Conservation (phyloP, 225 moss, liverwort and hornwort species). For the Rhytidiadelphus loreus region DNA sequence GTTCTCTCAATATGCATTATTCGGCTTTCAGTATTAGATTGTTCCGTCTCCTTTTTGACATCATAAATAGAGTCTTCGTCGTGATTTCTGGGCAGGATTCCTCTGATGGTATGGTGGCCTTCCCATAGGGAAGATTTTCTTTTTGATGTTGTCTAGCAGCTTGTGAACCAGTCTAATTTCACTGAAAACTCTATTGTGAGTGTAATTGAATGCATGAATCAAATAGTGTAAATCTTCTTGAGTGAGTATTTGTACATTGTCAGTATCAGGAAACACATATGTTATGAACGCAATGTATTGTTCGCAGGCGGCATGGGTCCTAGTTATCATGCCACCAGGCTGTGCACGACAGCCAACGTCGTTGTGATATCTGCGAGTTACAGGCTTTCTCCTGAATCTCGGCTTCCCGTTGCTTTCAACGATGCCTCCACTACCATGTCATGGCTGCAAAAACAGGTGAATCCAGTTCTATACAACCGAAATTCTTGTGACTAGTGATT, state of each 20-base stretch:
- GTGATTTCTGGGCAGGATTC: background rate
- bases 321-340: constrained; percentile 18
- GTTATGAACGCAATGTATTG: background rate
- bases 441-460: constrained; percentile 46
- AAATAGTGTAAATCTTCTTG: background rate
- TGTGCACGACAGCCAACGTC: constrained; percentile 27
- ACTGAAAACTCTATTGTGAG: background rate
- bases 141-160: background rate
- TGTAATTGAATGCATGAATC: background rate
- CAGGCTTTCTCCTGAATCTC: constrained; percentile 33
- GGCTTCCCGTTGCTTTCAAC: constrained; percentile 24
- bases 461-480: background rate
- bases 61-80: background rate
- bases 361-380: constrained; percentile 37
- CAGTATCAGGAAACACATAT: background rate
- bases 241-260: background rate
- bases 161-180: background rate
- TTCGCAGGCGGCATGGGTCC: constrained; percentile 29
- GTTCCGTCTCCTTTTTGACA: background rate
- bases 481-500: background rate
- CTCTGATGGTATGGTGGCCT: background rate
- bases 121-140: background rate
- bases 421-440: constrained; percentile 24
- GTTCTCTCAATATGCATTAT: background rate
- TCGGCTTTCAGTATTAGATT: background rate